A percentile compares a stretch with the other conserved stretches of the same genome.
phyloP scores from a whole-genome alignment of 352 stramenopile species.

The Phytophthora hibernalis region DNA sequence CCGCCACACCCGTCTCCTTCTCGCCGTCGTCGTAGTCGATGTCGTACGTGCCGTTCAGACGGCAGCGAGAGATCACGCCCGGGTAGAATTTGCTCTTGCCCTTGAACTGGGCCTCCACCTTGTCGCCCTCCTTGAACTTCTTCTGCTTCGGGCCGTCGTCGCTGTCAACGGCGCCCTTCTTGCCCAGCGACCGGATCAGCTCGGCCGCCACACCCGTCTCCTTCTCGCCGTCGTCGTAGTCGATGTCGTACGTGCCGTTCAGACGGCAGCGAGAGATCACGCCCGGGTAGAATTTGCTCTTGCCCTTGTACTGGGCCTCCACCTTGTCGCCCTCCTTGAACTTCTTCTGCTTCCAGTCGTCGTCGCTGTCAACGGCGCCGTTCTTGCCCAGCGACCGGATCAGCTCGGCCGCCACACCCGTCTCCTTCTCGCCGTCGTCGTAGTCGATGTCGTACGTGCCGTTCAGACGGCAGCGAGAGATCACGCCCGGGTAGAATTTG shows the following conservation, averaged over 20 bases:
- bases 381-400: constrained; percentile 29
- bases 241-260: constrained; percentile 25
- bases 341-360: constrained; percentile 23
- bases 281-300: constrained; percentile 25
- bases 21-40: constrained; percentile 22
- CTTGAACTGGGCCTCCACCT: constrained; percentile 21
- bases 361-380: constrained; percentile 9
- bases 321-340: constrained; percentile 22
- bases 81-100: constrained; percentile 21
- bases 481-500: constrained; percentile 65
- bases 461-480: constrained; percentile 44
- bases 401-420: constrained; percentile 32
- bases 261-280: constrained; percentile 23
- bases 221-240: constrained; percentile 24
- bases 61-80: constrained; percentile 19
- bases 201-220: constrained; percentile 18
- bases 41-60: constrained; percentile 21
- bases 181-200: constrained; percentile 12
- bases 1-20: constrained; percentile 23
- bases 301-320: constrained; percentile 25
- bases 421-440: constrained; percentile 64
- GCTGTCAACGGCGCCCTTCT: constrained; percentile 12
- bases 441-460: constrained; percentile 65
- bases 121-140: constrained; percentile 23
- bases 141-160: constrained; percentile 13